Evolutionary conservation across 805 yeast species (phyloP), one percentile per base, ranked within the genome.

Genomic region (Wilhelminamyces savonicus): DNA sequence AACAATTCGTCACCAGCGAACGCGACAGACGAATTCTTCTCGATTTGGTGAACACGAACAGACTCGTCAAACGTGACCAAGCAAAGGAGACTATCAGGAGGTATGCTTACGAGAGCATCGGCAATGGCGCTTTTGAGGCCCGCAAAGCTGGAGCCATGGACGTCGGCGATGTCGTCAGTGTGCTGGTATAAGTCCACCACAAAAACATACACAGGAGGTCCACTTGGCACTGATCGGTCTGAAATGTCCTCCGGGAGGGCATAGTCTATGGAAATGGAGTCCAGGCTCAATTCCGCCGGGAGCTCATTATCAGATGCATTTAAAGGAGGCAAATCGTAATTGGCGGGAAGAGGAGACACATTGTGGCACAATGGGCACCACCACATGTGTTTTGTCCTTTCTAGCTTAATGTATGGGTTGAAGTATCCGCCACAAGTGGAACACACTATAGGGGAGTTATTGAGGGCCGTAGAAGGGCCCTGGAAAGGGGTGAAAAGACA

Each of bases 311-410:
- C 31, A 3, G 23, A 3, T 5, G 35, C 23, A 7, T 34, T 10
- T 3, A 12, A 13, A 13, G 40, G 41, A 4, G 43, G 53, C 12
- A 50, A 24, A 3, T 15, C 23, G 13, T 39, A 50, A 5, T 33
- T 38, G 2, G 31, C 26, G 3, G 64, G 58, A 4, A 60, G 29
- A 15, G 23, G 32, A 3, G 44, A 41, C 19, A 41, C 40, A 22
- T 47, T 43, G 10, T 40, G 44, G 33, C 69, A 62, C 23, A 56
- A 45, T 0, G 63, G 65, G 32, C 69, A 62, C 58, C 56, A 50
- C 68, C 69, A 62, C 50, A 46, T 48, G 14, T 34, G 33, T 30
- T 54, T 58, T 4, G 21, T 35, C 5, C 56, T 35, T 35, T 61
- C 66, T 10, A 59, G 21, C 26, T 48, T 52, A 17, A 52, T 43